Base-by-base conservation (phyloP, 352 stramenopile species). In the Phytophthora kernoviae region DNA sequence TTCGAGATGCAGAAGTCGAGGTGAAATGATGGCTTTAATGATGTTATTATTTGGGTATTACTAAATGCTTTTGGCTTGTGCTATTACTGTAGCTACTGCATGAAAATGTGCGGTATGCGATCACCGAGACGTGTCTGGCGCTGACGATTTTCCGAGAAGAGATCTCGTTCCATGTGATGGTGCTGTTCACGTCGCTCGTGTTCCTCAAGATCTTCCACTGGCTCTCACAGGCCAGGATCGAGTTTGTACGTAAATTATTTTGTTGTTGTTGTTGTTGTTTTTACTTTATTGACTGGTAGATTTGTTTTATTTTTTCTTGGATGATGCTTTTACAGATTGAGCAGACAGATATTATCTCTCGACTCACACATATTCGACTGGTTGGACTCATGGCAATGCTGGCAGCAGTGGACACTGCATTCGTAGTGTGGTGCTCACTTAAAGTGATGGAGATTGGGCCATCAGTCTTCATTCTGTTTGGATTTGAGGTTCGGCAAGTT, bases 61-160 rank as follows among this genome's bases (percentile, higher is more conserved):
- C 1, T 21, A 20, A 52, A 11, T 15, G 21, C 14, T 49, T 12
- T 40, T 27, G 15, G 24, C 24, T 34, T 43, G 17, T 8, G 27
- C 12, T 60, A 51, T 18, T 15, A 15, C 40, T 11, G 5, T 81
- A 99, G 87, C 75, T 98, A 11, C 70, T 99, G 42, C 87, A 93
- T 37, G 96, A 99, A 56, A 98, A 98, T 71, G 92, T 98, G 37
- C 93, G 96, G 30, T 99, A 98, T 73, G 93, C 98, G 32, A 88
- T 99, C 54, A 99, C 96, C 5, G 98, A 99, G 83, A 99, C 96
- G 20, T 99, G 96, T 83, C 77, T 99, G 21, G 97, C 98, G n/a
- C 86, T 99, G 21, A 99, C 97, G 34, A 98, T 99, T 49, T 99
- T 99, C 79, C 90, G 97, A 18, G 90, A 98, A 36, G 97, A 99